Percentiles rank a stretch among this genome's conserved stretches.
phyloP scores from a whole-genome alignment of 139 green algal genomes.

The Eudorina sp. region DNA sequence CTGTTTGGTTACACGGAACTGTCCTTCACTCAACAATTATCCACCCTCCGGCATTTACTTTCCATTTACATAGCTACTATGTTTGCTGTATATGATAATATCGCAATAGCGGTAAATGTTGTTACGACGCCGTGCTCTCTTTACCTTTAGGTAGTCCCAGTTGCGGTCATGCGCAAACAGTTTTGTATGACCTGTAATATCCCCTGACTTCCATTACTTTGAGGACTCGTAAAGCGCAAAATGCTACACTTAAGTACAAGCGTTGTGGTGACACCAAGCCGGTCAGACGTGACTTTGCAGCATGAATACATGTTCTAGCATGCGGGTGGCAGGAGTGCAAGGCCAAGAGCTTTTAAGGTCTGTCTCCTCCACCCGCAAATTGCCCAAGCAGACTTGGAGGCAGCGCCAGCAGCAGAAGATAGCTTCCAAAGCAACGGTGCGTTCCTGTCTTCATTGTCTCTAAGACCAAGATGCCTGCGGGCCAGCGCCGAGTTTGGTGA shows the following conservation, averaged over 20 bases:
- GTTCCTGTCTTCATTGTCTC: neutral
- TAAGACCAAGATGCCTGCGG: too few relatives aligned
- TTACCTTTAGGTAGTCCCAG: too few relatives aligned
- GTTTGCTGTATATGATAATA: too few relatives aligned
- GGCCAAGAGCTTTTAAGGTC: neutral
- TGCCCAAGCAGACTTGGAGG: neutral
- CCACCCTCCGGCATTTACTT: too few relatives aligned
- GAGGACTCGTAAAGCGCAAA: too few relatives aligned
- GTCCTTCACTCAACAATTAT: too few relatives aligned
- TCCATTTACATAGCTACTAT: too few relatives aligned
- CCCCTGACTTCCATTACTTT: neutral
- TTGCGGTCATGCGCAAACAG: too few relatives aligned
- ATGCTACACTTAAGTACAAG: constrained; percentile 5
- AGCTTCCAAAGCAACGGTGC: neutral
- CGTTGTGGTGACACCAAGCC: neutral
- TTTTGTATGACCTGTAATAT: too few relatives aligned
- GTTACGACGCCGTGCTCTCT: too few relatives aligned
- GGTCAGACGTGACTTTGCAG: neutral
- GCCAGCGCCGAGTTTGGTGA: neutral
- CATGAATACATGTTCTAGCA: constrained; percentile 4
- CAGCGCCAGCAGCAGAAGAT: constrained; percentile 2
- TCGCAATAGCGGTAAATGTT: too few relatives aligned
- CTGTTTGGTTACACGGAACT: too few relatives aligned
- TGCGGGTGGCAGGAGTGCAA: neutral
- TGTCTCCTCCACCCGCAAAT: neutral